phyloP scores from a whole-genome alignment of 331 rosid species.

The Telfairia occidentalis region DNA sequence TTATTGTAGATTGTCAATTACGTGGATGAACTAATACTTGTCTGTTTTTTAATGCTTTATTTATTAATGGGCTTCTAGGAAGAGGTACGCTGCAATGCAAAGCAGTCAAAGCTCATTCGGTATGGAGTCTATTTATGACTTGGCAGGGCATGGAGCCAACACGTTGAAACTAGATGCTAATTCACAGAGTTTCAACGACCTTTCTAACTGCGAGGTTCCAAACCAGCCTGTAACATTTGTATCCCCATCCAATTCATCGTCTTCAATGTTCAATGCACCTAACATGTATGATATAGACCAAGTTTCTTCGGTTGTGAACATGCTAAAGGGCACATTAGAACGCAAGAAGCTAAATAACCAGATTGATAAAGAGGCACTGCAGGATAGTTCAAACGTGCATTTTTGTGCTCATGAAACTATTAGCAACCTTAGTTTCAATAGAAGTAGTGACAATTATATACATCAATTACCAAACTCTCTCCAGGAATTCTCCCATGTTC shows the following conservation, averaged over 20 bases:
- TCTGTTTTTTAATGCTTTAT: not conserved
- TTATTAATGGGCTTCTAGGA: conserved; percentile 26
- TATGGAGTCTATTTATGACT: conserved; percentile 35
- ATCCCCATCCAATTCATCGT: conserved; percentile 68
- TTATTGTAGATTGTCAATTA: not conserved
- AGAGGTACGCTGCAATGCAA: conserved; percentile 67
- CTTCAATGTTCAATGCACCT: conserved; percentile 50
- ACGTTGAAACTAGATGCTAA: conserved; percentile 36
- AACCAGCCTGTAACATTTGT: conserved; percentile 53
- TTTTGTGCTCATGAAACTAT: conserved; percentile 33
- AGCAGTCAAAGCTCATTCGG: conserved; percentile 42
- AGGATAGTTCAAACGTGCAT: conserved; percentile 30
- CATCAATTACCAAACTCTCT: conserved; percentile 29
- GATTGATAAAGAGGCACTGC: conserved; percentile 39
- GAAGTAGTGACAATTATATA: conserved; percentile 36
- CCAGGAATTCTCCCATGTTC: conserved; percentile 33
- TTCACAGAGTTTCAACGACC: conserved; percentile 39
- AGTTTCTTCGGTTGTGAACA: conserved; percentile 75
- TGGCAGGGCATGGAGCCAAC: conserved; percentile 31
- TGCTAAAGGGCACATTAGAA: conserved; percentile 84
- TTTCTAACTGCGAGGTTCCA: conserved; percentile 35
- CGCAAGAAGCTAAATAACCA: conserved; percentile 50
- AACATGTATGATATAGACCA: conserved; percentile 54
- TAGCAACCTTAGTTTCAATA: conserved; percentile 30
- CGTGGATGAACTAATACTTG: not conserved